phyloP scores from a whole-genome alignment of 2,329 filamentous ascomycete genomes.

The Helicocarpus griseus region DNA sequence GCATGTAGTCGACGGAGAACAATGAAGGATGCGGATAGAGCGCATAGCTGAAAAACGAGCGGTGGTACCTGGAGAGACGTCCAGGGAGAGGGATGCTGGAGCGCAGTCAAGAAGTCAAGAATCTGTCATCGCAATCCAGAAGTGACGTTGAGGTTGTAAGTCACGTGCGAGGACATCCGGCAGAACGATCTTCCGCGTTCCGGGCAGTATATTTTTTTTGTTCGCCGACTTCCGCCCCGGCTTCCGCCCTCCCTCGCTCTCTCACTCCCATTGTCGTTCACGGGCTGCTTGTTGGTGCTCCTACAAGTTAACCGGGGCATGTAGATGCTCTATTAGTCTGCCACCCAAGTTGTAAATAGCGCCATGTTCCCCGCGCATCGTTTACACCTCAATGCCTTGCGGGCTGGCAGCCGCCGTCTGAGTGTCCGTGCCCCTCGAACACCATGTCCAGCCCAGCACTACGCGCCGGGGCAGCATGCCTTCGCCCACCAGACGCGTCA shows the following conservation, averaged over 20 bases:
- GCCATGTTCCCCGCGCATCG: neutral
- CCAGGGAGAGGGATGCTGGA: neutral
- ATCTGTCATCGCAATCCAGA: too few species aligned
- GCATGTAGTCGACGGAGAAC: neutral
- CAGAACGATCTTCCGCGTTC: neutral
- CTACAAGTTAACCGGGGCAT: neutral
- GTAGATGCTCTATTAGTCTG: neutral
- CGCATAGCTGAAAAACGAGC: neutral
- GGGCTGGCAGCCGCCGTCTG: neutral
- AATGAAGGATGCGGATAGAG: neutral
- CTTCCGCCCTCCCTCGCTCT: neutral
- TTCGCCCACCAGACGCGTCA: constrained; percentile 25
- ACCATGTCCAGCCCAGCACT: constrained; percentile 4
- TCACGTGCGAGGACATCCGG: neutral
- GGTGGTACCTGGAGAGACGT: neutral
- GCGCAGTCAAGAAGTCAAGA: neutral
- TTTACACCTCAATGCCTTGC: neutral
- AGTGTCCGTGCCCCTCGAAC: neutral
- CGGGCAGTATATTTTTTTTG: neutral
- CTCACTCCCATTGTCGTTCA: neutral
- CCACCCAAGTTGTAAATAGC: neutral
- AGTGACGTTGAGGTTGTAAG: neutral
- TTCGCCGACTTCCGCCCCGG: neutral
- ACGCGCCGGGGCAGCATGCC: neutral
- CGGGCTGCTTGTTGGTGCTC: neutral